Evolutionary conservation across 2,329 filamentous ascomycete species (phyloP), one percentile per base, ranked within the genome.

Genomic region (Paraphoma sp.): DNA sequence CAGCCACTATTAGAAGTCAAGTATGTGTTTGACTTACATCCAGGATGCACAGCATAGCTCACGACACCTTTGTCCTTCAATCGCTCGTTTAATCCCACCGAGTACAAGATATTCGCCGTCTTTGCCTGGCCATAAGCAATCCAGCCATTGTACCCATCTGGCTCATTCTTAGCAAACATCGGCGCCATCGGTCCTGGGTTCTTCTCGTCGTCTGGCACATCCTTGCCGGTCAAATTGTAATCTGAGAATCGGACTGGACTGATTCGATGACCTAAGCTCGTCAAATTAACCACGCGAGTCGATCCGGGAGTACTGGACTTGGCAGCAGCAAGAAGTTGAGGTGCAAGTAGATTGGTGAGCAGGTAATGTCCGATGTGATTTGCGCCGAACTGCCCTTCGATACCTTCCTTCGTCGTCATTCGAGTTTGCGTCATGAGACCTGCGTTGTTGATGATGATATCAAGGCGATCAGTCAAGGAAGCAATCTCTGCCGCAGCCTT

Each of bases 291-390:
- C 0, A 76, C 61, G 3, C 72, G 66, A 4, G 65, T 69, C 0
- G 62, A 43, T 3, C 68, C 67, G 4, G 56, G 44, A 1, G 59
- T 16, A 17, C 76, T 78, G 1, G 79, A 78, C 18, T 72, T 64
- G 2, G 70, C 63, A 7, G 64, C 60, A 6, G 52, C 44, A 14
- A 76, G 63, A 29, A 83, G 66, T 1, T 69, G 70, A 1, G 77
- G 77, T 9, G 80, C 61, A 1, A 84, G 70, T 1, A 80, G 65
- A 33, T 77, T 79, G 7, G 76, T 81, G 8, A 83, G 62, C 0
- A 82, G 69, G 7, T 80, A 80, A 57, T 82, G 81, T 3, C 80
- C 82, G 38, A 83, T 67, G 59, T 83, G 79, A 55, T 82, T 82
- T 4, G 73, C 77, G 18, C 78, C 81, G 47, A 83, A 79, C 52